phyloP scores from a whole-genome alignment of 176 grass and related monocot genomes.

The Ensete ventricosum region DNA sequence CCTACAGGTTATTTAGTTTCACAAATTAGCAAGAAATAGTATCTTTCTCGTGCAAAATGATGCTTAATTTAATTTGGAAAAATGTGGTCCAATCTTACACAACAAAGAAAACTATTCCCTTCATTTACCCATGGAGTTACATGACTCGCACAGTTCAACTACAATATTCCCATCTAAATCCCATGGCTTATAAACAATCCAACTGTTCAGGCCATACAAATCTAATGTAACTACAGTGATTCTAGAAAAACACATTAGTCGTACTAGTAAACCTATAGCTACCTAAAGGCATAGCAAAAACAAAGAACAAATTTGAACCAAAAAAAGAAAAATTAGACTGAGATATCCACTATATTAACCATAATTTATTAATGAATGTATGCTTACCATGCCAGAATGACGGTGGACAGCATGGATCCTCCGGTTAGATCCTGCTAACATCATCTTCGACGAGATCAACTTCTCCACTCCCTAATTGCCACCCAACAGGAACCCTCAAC shows the following conservation, averaged over 20 bases:
- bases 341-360: neutral
- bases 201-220: neutral
- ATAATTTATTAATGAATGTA: neutral
- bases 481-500: constrained; percentile 13
- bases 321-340: constrained; percentile 3
- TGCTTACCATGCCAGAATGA: constrained; percentile 63
- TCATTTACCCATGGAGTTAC: too few relatives aligned
- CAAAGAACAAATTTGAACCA: neutral
- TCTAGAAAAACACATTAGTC: neutral
- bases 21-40: too few relatives aligned
- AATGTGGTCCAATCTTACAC: too few relatives aligned
- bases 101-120: too few relatives aligned
- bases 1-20: too few relatives aligned
- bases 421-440: constrained; percentile 67
- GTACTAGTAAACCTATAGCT: neutral
- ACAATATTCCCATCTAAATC: neutral
- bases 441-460: constrained; percentile 74
- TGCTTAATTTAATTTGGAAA: too few relatives aligned
- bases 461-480: constrained; percentile 64
- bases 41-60: too few relatives aligned
- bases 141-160: neutral
- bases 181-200: neutral
- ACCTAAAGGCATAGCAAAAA: neutral
- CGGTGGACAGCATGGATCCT: constrained; percentile 72
- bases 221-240: neutral